Percentiles rank a stretch among this genome's conserved stretches.
These are phyloP conservation scores for Colletotrichum echinochloae DNA, from an alignment of 2,329 filamentous ascomycete species.

Conservation along the genomic window DNA sequence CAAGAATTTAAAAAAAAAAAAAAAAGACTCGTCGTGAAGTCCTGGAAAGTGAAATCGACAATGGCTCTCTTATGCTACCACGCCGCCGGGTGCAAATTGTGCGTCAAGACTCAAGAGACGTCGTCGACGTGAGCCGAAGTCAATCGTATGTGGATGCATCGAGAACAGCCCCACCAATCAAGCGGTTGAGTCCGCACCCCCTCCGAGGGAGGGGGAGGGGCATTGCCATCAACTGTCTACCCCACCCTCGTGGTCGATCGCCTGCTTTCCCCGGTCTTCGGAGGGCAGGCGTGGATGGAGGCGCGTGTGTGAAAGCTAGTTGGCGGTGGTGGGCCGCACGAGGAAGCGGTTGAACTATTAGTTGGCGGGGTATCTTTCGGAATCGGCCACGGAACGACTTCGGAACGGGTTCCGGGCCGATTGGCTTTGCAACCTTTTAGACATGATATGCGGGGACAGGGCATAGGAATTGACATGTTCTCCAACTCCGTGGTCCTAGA, in stretches of 20 bases:
- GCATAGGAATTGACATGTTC: neutral
- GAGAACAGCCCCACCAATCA: slow-evolving; percentile 9
- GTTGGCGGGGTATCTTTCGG: slow-evolving; percentile 2
- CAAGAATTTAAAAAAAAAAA: neutral
- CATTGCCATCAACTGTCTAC: neutral
- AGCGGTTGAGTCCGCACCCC: too few relatives aligned
- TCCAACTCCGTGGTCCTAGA: neutral
- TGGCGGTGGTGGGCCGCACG: slow-evolving; percentile 3
- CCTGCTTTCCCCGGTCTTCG: neutral
- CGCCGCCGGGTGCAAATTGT: neutral
- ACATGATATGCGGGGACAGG: neutral
- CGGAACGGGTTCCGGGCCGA: neutral
- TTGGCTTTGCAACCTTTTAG: neutral
- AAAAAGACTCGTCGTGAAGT: neutral
- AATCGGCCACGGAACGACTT: neutral
- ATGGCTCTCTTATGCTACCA: neutral
- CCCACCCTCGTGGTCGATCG: neutral
- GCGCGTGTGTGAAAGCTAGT: neutral
- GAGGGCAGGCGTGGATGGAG: neutral
- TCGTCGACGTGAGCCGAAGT: slow-evolving; percentile 23
- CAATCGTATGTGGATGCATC: slow-evolving; percentile 16
- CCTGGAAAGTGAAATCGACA: neutral
- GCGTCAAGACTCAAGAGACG: neutral
- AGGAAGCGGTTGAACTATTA: neutral
- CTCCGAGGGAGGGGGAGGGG: too few relatives aligned